These are phyloP conservation scores for Dillenia suffruticosa DNA, from an alignment of 164 flowering plant genomes.

Conservation along the genomic window DNA sequence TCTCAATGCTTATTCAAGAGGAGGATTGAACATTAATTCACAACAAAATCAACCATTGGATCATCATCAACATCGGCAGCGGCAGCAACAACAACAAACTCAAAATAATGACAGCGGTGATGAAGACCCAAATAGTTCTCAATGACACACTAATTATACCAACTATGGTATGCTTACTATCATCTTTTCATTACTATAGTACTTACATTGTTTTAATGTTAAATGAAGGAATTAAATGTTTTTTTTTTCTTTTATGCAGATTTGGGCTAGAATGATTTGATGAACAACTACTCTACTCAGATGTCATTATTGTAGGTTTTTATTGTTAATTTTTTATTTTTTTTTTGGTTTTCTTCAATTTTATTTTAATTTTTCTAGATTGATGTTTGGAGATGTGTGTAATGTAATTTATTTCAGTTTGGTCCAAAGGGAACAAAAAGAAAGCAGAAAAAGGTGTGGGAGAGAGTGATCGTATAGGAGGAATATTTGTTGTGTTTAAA, in stretches of 20 bases:
- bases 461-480: slow-evolving; percentile 44
- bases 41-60: slow-evolving; percentile 44
- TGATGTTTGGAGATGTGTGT: slow-evolving; percentile 3
- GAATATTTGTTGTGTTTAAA: slow-evolving; percentile 6
- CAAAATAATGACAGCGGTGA: slow-evolving; percentile 52
- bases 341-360: too few species aligned
- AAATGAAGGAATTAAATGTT: too few species aligned
- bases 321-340: too few species aligned
- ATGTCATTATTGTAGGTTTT: too few species aligned
- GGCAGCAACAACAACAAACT: slow-evolving; percentile 23
- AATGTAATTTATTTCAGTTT: slow-evolving; percentile 22
- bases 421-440: slow-evolving; percentile 27
- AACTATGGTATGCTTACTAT: too few species aligned
- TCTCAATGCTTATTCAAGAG: slow-evolving; percentile 53
- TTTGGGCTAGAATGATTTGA: too few species aligned
- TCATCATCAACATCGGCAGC: slow-evolving; percentile 41
- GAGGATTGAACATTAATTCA: slow-evolving; percentile 37
- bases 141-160: slow-evolving; percentile 16
- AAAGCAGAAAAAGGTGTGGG: background rate
- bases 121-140: slow-evolving; percentile 52
- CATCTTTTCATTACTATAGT: too few species aligned
- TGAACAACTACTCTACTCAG: too few species aligned
- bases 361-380: too few species aligned
- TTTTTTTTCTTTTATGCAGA: too few species aligned
- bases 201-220: too few species aligned